A percentile compares a stretch with the other conserved stretches of the same genome.
Evolutionary conservation across 2,329 filamentous ascomycete species (phyloP).

Genomic region (Tricladium varicosporioides): DNA sequence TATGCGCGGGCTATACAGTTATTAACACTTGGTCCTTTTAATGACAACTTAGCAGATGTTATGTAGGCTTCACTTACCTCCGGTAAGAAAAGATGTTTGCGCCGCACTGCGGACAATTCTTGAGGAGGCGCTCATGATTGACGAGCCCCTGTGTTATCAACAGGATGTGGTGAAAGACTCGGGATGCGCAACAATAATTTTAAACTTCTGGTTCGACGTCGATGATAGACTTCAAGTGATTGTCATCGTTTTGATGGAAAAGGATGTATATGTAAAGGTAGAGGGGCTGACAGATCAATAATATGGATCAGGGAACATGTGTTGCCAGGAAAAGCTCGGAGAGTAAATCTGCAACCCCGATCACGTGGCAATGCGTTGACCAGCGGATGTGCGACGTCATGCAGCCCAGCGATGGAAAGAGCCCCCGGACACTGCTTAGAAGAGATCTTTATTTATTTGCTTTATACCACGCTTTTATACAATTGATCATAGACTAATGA

Average conservation of each 20-base stretch:
- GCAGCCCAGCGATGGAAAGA: neutral
- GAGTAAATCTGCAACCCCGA: slow-evolving; percentile 8
- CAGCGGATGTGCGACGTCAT: neutral
- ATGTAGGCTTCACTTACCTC: slow-evolving; percentile 23
- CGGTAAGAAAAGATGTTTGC: slow-evolving; percentile 31
- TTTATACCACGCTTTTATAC: neutral
- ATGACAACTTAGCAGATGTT: neutral
- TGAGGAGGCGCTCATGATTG: slow-evolving; percentile 36
- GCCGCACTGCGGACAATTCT: slow-evolving; percentile 36
- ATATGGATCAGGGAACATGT: slow-evolving; percentile 13
- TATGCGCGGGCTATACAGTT: slow-evolving; percentile 29
- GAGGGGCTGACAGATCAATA: slow-evolving; percentile 15
- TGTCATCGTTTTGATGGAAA: slow-evolving; percentile 17
- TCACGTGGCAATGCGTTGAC: neutral
- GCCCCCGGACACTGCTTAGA: neutral
- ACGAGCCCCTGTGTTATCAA: slow-evolving; percentile 17
- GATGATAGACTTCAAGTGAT: slow-evolving; percentile 8
- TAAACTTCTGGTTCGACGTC: neutral
- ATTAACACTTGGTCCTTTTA: slow-evolving; percentile 8
- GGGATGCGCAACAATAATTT: neutral
- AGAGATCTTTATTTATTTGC: neutral
- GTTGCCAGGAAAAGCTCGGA: slow-evolving; percentile 13
- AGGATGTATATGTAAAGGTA: slow-evolving; percentile 6
- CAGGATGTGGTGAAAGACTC: slow-evolving; percentile 7
- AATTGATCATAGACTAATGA: neutral